Evolutionary conservation across 192 early-diverging fungal genomes (phyloP).

Genomic region (Endogone sp.): DNA sequence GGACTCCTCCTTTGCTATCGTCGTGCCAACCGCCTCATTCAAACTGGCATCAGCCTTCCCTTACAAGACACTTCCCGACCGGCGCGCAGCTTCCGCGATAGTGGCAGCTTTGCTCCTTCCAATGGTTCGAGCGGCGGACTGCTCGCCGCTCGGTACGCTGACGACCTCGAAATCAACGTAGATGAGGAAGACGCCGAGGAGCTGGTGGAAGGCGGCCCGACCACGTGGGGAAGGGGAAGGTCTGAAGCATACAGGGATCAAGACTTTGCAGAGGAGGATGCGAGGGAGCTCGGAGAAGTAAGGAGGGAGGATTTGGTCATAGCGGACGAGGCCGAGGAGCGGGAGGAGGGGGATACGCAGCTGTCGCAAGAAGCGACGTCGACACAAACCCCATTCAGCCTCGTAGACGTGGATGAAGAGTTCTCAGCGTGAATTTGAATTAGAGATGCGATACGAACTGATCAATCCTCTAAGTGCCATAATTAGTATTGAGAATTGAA

Average conservation of each 20-base stretch:
- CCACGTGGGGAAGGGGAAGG: background rate
- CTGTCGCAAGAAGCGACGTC: too few relatives aligned
- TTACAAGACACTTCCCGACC: background rate
- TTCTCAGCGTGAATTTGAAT: too few relatives aligned
- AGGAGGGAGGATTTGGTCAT: background rate
- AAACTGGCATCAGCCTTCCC: background rate
- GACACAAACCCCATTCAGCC: too few relatives aligned
- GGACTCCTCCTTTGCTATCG: background rate
- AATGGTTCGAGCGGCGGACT: background rate
- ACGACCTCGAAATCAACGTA: background rate
- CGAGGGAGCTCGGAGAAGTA: background rate
- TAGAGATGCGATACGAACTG: too few relatives aligned
- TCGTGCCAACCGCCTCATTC: background rate
- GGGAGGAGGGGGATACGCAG: too few relatives aligned
- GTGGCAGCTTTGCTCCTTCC: background rate
- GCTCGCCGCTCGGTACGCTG: background rate
- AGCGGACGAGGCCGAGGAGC: too few relatives aligned
- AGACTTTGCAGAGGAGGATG: background rate
- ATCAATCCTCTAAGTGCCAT: too few relatives aligned
- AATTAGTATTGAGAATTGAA: too few relatives aligned
- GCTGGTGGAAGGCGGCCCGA: background rate
- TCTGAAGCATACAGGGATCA: background rate
- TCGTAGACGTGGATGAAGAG: too few relatives aligned
- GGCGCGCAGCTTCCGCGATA: background rate
- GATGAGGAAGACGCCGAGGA: background rate